Base-by-base conservation (phyloP, 2,329 filamentous ascomycete species). In the Colletotrichum sp. region DNA sequence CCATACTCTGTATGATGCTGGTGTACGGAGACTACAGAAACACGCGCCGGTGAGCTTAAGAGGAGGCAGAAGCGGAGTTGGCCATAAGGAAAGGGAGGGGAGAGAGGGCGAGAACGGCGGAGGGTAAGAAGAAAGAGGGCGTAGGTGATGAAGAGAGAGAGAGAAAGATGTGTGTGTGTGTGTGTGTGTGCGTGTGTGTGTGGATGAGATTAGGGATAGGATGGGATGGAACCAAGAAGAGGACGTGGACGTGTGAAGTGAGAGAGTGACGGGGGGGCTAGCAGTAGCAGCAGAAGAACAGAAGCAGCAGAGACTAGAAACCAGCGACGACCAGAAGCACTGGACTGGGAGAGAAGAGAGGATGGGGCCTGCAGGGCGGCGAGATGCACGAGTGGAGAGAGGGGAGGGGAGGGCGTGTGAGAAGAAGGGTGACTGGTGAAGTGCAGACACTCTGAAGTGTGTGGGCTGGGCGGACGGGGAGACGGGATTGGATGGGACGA, bases 311-410 rank as follows among this genome's bases (percentile, higher is more conserved):
- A 61, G 39, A 72, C n/a, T 30, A 27, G 57, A 61, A 32, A 72
- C n/a, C 70, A 49, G 64, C 59, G 59, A 36, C 19, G 30, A 65
- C 68, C 39, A 44, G 16, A 39, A 62, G 27, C 59, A 62, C 44
- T 49, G n/a, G 72, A 71, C 67, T 44, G 70, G 55, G 75, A 76
- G 75, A 72, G 63, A 76, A 72, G 75, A 77, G 72, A 76, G 75
- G 75, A 77, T 75, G 64, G 75, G 72, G 75, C 70, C 73, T 76
- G 69, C 72, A 75, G 72, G 72, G 69, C 69, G 69, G 72, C 73
- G 57, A 76, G 73, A 76, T 76, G 64, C 73, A 73, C 69, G 63
- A 52, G 74, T 64, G 34, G 59, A 44, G 69, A 67, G 65, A 57
- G 61, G 19, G 57, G 65, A 57, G 61, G 52, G 55, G 64, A 49